Base-by-base conservation (phyloP, 352 stramenopile species). In the Phytophthora vignae region DNA sequence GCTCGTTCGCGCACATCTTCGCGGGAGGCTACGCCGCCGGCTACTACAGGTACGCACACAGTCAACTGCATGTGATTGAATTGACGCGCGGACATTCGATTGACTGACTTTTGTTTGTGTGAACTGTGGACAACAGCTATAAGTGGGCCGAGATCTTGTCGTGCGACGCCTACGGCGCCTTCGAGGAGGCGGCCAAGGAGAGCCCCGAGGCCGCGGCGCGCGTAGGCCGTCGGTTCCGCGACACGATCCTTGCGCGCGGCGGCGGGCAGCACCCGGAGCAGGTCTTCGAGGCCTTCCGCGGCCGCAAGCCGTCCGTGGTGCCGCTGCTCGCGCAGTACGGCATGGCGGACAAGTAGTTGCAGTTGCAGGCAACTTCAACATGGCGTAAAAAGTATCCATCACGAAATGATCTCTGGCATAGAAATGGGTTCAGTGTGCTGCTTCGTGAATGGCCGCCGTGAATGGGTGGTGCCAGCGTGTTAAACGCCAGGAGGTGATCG, bases 141-240 rank as follows among this genome's bases (percentile, higher is more conserved):
- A 99, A 99, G 73, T 99, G 97, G 96, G 97, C 97, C 12, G 97
- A 99, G 82, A 97, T 99, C 48, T 92, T 99, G 84, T 96, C 86
- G 63, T 98, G 97, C 29, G 97, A 99, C 79, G 97, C 97, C 8
- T 99, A 99, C 77, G 93, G 88, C 22, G 97, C 97, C 10, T 99
- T 99, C 70, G 96, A 99, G 77, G 98, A 99, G 73, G 95, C 92
- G n/a, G 88, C 84, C 42, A 71, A 75, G 31, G 59, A 83, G 21
- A 88, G 86, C 15, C 65, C 75, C 17, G 67, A 75, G 48, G 91
- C 84, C 9, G 78, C 98, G 5, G 77, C 77, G 44, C 79, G 77
- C 29, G 90, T 99, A n/a, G 97, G 97, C 29, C 82, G 76, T 50
- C 85, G 83, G 50, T 99, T 99, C 84, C 87, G 96, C 46, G 85